A percentile compares a stretch with the other conserved stretches of the same genome.
Evolutionary conservation across 176 grass and related monocot species (phyloP).

Genomic region (Ananas comosus): DNA sequence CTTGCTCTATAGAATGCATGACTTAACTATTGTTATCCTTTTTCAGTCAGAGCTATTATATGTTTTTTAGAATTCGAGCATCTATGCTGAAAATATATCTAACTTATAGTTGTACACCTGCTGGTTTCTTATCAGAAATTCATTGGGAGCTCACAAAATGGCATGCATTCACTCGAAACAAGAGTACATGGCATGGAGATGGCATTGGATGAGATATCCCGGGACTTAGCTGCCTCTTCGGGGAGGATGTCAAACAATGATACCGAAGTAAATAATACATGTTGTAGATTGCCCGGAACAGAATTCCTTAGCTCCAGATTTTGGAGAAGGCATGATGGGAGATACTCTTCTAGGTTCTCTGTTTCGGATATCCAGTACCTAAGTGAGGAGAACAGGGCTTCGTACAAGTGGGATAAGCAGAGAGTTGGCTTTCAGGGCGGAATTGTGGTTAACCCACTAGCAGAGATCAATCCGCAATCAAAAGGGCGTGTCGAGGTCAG

Average conservation of each 20-base stretch:
- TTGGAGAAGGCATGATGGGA: slow-evolving; percentile 74
- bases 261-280: slow-evolving; percentile 53
- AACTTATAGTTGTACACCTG: background rate
- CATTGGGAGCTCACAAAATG: slow-evolving; percentile 89
- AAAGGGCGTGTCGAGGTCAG: slow-evolving; percentile 11
- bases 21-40: background rate
- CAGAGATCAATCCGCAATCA: slow-evolving; percentile 48
- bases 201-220: slow-evolving; percentile 72
- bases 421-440: slow-evolving; percentile 49
- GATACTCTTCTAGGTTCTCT: slow-evolving; percentile 48
- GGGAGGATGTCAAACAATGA: slow-evolving; percentile 52
- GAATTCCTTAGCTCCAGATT: slow-evolving; percentile 75
- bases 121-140: slow-evolving; percentile 49
- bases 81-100: background rate
- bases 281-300: slow-evolving; percentile 58
- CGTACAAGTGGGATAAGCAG: slow-evolving; percentile 60
- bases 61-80: background rate
- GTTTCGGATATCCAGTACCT: slow-evolving; percentile 29
- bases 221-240: slow-evolving; percentile 49
- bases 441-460: slow-evolving; percentile 69
- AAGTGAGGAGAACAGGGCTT: slow-evolving; percentile 36
- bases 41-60: background rate
- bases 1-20: background rate
- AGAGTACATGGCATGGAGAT: slow-evolving; percentile 85
- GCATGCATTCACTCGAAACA: slow-evolving; percentile 74